Evolutionary conservation across 495 filamentous ascomycete species (phyloP), one percentile per base, ranked within the genome.

Genomic region (Trichoderma gamsii): DNA sequence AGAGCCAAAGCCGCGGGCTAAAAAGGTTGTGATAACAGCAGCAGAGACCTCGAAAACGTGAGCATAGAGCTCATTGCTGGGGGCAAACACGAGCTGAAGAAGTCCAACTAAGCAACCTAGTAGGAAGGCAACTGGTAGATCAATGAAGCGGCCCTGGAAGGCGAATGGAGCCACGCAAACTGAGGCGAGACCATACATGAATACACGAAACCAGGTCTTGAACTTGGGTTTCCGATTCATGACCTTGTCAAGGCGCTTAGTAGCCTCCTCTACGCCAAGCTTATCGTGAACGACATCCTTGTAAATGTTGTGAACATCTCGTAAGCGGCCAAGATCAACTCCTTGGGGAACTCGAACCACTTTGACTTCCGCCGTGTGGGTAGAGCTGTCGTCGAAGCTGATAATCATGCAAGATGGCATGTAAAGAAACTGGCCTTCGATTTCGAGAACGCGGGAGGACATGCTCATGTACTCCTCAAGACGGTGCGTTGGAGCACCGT

Each of bases 321-420:
- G 85, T 35, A 98, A 82, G 68, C 89, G 91, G 9, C 92, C 91
- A 12, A 98, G 81, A 76, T 98, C 90, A 56, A 97, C 85, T 0
- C 91, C 93, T 75, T 93, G 90, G 3, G 76, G 77, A 9, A 86
- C 82, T 38, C 90, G 86, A 15, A 98, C 89, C 56, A 98, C 86
- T 76, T 95, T 94, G 66, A 97, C 90, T 75, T 97, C 94, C 8
- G 93, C 92, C 11, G 94, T 97, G 73, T 97, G 93, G 11, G 92
- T 96, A 29, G 88, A 84, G 29, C 85, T 83, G 78, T 98, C 94
- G 73, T 96, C 94, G 73, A 98, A 97, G 5, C 92, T 92, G 69
- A 97, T 89, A 69, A 98, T 91, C 94, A 97, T 98, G 72, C 91
- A 96, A 23, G 92, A 92, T 2, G 94, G 94, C 27, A 97, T 88